Percentiles rank a stretch among this genome's conserved stretches.
Evolutionary conservation across 2,329 filamentous ascomycete genomes (phyloP).

Genomic region (Cladosporium sp.): DNA sequence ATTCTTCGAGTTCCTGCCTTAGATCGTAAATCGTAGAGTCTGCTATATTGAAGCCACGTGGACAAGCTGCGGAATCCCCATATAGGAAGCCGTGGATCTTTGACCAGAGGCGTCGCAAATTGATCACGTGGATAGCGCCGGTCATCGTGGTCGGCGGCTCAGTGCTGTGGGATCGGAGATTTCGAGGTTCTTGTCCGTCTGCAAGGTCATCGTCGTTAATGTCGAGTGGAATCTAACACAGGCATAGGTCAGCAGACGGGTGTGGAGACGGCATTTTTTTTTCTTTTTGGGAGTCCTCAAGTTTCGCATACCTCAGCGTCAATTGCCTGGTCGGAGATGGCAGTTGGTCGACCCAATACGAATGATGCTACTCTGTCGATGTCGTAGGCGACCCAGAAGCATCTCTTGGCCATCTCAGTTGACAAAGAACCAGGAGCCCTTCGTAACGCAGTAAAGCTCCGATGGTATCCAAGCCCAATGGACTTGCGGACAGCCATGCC

Average conservation of each 20-base stretch:
- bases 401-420: conserved; percentile 27
- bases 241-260: neutral
- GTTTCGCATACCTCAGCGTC: conserved; percentile 22
- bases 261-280: neutral
- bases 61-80: neutral
- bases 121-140: conserved; percentile 23
- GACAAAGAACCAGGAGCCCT: conserved; percentile 17
- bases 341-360: conserved; percentile 28
- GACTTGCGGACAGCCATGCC: conserved; percentile 32
- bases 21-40: conserved; percentile 19
- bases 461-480: conserved; percentile 33
- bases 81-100: conserved; percentile 20
- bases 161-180: conserved; percentile 11
- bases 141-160: conserved; percentile 21
- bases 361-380: conserved; percentile 29
- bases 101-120: conserved; percentile 23
- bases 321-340: conserved; percentile 23
- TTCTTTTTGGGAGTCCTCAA: conserved; percentile 7
- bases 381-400: conserved; percentile 32
- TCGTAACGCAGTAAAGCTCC: conserved; percentile 20
- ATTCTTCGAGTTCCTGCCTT: conserved; percentile 22
- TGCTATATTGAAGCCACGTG: conserved; percentile 9
- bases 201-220: neutral
- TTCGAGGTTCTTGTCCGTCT: neutral
- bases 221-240: neutral